Evolutionary conservation across 1,284 basidiomycete genomes (phyloP), one percentile per base, ranked within the genome.

Genomic region (Ceratobasidium sp.): DNA sequence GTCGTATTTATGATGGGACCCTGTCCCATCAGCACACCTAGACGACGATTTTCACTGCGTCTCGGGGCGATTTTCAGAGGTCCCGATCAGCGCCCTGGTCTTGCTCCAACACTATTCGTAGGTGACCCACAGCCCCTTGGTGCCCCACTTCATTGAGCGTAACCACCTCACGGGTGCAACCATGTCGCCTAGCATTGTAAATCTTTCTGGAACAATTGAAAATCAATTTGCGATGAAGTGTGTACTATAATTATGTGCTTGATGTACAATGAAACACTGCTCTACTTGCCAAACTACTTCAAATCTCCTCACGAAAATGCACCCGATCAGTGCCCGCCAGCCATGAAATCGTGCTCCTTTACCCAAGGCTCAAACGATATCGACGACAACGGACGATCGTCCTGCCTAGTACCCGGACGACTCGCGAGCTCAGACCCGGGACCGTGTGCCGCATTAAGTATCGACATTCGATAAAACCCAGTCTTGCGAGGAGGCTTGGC

Each of bases 341-440:
- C 46, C 46, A 3, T 49, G 46, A 49, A 49, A 11, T 49, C 46
- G 46, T 49, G 46, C 15, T 15, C 46, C 46, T 22, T 43, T n/a
- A 62, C 59, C 59, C 59, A 62, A 62, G 59, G 59, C 59, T 62
- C 59, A 19, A 62, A 62, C 59, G 34, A 62, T 1, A 62, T 40
- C 34, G 59, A 15, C 37, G 59, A 62, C 13, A 62, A 37, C 43
- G 59, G 34, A 4, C 59, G 59, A 17, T 62, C 59, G 15, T 37
- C 59, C 19, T 19, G 17, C 34, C 34, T 62, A 2, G 13, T 40
- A 22, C 37, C 37, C 59, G n/a, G 5, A 43, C 34, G 59, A 37
- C 13, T 59, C 32, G 57, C 29, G 1, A 32, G 3, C 25, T 59
- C 37, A 62, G 37, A 43, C 34, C 37, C 37, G n/a, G 59, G 46